These are phyloP conservation scores for Fomes fomentarius DNA, from an alignment of 1,284 basidiomycete species.

Conservation along the genomic window DNA sequence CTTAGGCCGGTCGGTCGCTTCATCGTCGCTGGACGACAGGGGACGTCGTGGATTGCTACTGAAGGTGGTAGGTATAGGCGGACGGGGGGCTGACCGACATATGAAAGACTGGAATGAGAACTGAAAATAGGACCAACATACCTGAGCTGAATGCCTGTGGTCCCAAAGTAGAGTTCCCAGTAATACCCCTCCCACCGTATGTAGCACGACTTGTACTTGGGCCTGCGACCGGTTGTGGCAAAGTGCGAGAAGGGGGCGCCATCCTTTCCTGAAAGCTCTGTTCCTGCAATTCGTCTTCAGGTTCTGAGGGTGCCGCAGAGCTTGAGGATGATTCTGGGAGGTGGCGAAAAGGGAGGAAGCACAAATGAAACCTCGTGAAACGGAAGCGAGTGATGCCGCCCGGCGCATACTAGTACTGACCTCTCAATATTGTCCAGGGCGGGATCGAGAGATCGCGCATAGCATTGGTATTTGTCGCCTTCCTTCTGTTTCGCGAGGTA, in stretches of 20 bases:
- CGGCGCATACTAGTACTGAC: neutral
- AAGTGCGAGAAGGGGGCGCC: neutral
- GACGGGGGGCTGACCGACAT: neutral
- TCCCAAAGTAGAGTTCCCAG: neutral
- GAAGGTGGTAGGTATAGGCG: neutral
- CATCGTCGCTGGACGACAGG: constrained; percentile 3
- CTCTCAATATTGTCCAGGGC: constrained; percentile 2
- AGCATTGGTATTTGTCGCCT: neutral
- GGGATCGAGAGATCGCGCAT: constrained; percentile 6
- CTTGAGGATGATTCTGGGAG: neutral
- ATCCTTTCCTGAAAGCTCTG: constrained; percentile 13
- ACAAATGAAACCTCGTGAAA: neutral
- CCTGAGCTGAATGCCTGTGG: neutral
- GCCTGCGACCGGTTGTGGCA: neutral
- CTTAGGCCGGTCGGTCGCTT: constrained; percentile 1
- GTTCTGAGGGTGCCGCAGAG: constrained; percentile 4
- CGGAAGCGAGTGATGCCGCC: neutral
- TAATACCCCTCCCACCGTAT: neutral
- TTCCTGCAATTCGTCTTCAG: neutral
- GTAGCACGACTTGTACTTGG: neutral
- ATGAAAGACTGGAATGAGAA: neutral
- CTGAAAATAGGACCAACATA: neutral
- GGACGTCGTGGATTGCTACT: constrained; percentile 2
- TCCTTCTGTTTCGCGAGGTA: too few species aligned
- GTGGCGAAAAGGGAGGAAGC: neutral